Base-by-base conservation (phyloP, 306 rosid genomes). In the Castanea mollissima region DNA sequence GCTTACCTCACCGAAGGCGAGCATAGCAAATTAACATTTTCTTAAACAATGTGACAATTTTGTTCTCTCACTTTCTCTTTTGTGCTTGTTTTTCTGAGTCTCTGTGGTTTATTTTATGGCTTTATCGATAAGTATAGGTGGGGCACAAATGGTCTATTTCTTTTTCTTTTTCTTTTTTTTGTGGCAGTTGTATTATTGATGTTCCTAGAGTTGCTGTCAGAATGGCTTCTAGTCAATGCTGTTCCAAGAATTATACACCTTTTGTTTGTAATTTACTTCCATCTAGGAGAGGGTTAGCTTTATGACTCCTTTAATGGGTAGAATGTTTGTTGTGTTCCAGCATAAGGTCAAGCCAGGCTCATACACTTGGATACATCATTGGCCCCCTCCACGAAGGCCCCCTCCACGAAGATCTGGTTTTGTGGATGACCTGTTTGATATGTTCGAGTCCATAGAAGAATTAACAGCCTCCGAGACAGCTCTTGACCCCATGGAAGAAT, bases 271-370 rank as follows among this genome's bases (percentile, higher is more conserved):
- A 55, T 69, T 74, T 79, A 76, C 81, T 79, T 79, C 80, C 80
- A 75, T 80, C 75, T 70, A 27, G 82, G 89, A 80, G 73, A 74
- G 80, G 83, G 67, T 86, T 83, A 70, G 85, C 76, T 80, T 80
- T 83, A 35, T 75, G 71, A 82, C 80, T 79, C 81, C 87, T 85
- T 87, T 87, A 86, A 87, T 87, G 84, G 85, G 76, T 83, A 78
- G 87, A 83, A 78, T 83, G 52, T 87, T 87, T 87, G 86, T 87
- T 87, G 87, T 87, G 88, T 87, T 85, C 91, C 91, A 87, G 91
- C 91, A 85, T 80, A 78, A 67, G 76, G 85, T 87, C 87, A 85
- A 73, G 82, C 85, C 85, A 20, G 87, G 91, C 86, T 87, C 91
- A 70, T 87, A 87, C 80, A 60, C 74, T 67, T 87, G 91, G 89